Evolutionary conservation across 2,329 filamentous ascomycete species (phyloP).

Genomic region (Graphilbum ipis-grandicollis): DNA sequence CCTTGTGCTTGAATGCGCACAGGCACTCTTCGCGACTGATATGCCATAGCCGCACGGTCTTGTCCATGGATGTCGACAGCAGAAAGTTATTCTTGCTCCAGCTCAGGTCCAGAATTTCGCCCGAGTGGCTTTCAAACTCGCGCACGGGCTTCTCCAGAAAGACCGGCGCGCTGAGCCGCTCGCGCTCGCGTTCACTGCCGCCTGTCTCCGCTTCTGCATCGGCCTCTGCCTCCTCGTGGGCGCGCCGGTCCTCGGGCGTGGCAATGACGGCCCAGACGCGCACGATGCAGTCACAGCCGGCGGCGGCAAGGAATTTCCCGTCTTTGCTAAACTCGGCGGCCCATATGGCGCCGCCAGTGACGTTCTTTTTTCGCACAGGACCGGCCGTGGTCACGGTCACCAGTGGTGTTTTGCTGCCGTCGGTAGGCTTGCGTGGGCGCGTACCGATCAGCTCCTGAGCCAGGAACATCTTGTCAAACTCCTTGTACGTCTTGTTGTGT

Average conservation of each 20-base stretch:
- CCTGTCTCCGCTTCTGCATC: slow-evolving; percentile 26
- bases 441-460: slow-evolving; percentile 73
- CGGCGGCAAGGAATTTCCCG: slow-evolving; percentile 80
- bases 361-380: slow-evolving; percentile 21
- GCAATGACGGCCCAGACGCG: slow-evolving; percentile 81
- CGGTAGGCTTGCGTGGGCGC: slow-evolving; percentile 17
- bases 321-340: slow-evolving; percentile 84
- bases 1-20: slow-evolving; percentile 85
- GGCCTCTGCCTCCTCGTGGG: slow-evolving; percentile 48
- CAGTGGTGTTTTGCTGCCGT: slow-evolving; percentile 10
- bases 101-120: slow-evolving; percentile 76
- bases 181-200: slow-evolving; percentile 30
- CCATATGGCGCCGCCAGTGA: slow-evolving; percentile 60
- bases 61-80: slow-evolving; percentile 93
- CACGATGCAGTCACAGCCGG: slow-evolving; percentile 71
- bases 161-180: slow-evolving; percentile 72
- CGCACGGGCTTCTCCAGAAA: slow-evolving; percentile 64
- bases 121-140: slow-evolving; percentile 69
- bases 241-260: slow-evolving; percentile 58
- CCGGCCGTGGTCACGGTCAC: slow-evolving; percentile 14
- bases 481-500: slow-evolving; percentile 62
- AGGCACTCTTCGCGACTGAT: slow-evolving; percentile 70
- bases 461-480: slow-evolving; percentile 78
- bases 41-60: slow-evolving; percentile 91
- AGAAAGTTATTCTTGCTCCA: slow-evolving; percentile 99